Base-by-base conservation (phyloP, 345 rosid genomes). In the Viola odorata region DNA sequence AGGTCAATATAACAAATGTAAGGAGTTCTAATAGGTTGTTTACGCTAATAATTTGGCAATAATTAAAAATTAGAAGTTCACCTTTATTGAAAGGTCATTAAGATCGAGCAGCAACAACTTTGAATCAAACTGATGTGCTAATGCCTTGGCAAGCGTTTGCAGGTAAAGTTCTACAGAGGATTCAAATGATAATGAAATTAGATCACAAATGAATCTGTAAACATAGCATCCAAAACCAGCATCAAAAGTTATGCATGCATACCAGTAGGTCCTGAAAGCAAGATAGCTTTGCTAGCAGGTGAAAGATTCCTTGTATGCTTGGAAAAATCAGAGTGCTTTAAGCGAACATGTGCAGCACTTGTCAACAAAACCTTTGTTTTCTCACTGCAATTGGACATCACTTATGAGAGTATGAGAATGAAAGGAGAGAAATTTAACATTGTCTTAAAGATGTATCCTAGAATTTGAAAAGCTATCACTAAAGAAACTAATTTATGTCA, bases 181-280 rank as follows among this genome's bases (percentile, higher is more conserved):
- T 45, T 39, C 41, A 75, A 53, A 67, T 10, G 41, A 32, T 65
- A 49, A 13, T 12, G 47, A 54, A 49, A 68, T 70, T 63, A 78
- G 55, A 44, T 56, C 13, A 6, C 42, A 54, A 56, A 56, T 5
- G 8, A 39, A 50, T 4, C 38, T 36, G 3, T 3, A 14, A 51
- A 50, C 39, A 59, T 17, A 39, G 52, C 17, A 47, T 53, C 4
- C n/a, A 54, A 0, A 14, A 53, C 49, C 45, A 45, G 57, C 8
- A 10, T 41, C 45, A 40, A 64, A 48, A 16, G 7, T 65, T 41
- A 70, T 32, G 42, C 76, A 55, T 4, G 42, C 76, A 55, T 86
- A 95, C 99, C 97, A 10, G 97, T 80, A 66, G 95, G 87, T 60
- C 97, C 97, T 0, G 97, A 86, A 17, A 94, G 96, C 81, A 94